phyloP scores from a whole-genome alignment of 352 stramenopile genomes.

The Pythium brassicae region DNA sequence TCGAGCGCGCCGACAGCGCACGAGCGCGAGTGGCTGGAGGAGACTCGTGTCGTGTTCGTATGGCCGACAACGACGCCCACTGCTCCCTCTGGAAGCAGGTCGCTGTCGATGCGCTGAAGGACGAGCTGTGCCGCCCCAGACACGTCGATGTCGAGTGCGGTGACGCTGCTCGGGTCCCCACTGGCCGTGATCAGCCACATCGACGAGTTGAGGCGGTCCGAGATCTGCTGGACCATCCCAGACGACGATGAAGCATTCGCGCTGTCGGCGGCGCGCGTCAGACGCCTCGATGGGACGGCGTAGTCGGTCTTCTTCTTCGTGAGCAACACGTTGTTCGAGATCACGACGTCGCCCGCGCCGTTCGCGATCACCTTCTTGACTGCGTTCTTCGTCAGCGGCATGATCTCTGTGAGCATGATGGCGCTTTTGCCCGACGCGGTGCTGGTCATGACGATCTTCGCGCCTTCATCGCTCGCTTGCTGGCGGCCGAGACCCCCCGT shows the following conservation, averaged over 20 bases:
- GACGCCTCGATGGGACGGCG: background rate
- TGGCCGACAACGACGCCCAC: background rate
- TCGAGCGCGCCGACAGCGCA: background rate
- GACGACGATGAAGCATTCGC: background rate
- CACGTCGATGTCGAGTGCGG: background rate
- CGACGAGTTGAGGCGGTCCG: background rate
- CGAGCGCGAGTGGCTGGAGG: background rate
- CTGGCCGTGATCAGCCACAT: background rate
- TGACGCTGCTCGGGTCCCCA: background rate
- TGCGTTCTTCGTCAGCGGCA: background rate
- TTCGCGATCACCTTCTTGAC: constrained; percentile 8
- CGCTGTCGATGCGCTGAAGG: constrained; percentile 1
- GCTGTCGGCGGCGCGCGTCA: background rate
- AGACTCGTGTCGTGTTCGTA: background rate
- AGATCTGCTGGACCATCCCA: background rate
- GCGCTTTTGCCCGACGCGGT: background rate
- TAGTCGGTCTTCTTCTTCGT: constrained; percentile 5
- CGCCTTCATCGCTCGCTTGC: constrained; percentile 7
- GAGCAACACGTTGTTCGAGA: constrained; percentile 6
- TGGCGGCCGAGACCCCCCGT: background rate
- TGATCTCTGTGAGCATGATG: constrained; percentile 3
- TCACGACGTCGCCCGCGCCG: constrained; percentile 3
- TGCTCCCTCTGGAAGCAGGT: constrained; percentile 5
- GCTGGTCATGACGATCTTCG: constrained; percentile 1
- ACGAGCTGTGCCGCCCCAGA: background rate